Evolutionary conservation across 2,329 filamentous ascomycete species (phyloP), one percentile per base, ranked within the genome.

Genomic region (Corynespora cassiicola): DNA sequence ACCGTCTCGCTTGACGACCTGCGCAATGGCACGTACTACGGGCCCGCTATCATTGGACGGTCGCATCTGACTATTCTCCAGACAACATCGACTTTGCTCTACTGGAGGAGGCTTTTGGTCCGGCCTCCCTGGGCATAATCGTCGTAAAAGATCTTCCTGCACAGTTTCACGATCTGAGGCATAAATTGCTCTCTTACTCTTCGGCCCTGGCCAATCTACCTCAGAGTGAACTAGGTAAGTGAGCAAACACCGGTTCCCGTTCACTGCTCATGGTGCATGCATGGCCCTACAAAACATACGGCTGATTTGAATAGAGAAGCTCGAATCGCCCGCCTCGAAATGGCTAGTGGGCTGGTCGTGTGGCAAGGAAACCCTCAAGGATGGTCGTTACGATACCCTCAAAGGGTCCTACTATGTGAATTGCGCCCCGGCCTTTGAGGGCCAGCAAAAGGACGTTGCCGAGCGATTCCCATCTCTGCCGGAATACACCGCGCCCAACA

Each of bases 361-460:
- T 45, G 89, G 88, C 38, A 91, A 90, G 63, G 88, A 92, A 59
- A 89, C 84, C 6, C 81, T 92, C 42, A 87, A 87, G 49, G 84
- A 88, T 56, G 87, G 87, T 42, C 82, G 85, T 50, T 84, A 87
- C 46, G 88, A 94, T 61, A 90, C 85, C 5, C 79, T 87, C 50
- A 94, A 92, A 71, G 88, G 88, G 28, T 89, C 86, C 0, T 94
- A 86, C 73, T 94, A 92, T 64, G 87, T 87, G 56, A 90, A 92
- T 69, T 90, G 86, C 65, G 86, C 85, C 6, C 47, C 61, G 2
- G 55, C 38, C 28, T 90, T 89, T 66, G 88, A 88, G 61, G 78
- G 58, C 12, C 47, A 61, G 16, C 70, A 88, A 44, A 78, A 87
- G 27, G 37, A 56, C 6, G 46, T 70, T 10, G 58, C 59, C 23